phyloP scores from a whole-genome alignment of 805 yeast species.

The Saccharomycopsis synnaedendra region DNA sequence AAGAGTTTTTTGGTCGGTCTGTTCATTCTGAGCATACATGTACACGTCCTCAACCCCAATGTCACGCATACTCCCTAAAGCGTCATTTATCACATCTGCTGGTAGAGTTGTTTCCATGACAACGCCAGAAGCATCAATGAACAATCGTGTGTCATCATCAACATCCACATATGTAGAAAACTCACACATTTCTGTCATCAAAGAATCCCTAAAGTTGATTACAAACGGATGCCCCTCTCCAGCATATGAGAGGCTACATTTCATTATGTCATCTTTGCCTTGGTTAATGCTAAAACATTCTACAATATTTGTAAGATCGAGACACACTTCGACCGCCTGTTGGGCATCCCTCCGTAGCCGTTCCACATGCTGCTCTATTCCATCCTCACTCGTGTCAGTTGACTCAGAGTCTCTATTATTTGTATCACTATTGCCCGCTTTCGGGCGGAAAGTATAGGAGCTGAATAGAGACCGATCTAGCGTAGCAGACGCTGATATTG shows the following conservation, averaged over 20 bases:
- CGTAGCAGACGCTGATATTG: slow-evolving; percentile 25
- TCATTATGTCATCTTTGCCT: slow-evolving; percentile 22
- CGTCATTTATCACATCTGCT: slow-evolving; percentile 41
- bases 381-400: slow-evolving; percentile 5
- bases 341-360: slow-evolving; percentile 9
- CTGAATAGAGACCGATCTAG: slow-evolving; percentile 27
- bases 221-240: slow-evolving; percentile 44
- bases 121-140: slow-evolving; percentile 32
- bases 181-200: slow-evolving; percentile 46
- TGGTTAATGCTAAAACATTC: slow-evolving; percentile 36
- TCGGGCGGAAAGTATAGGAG: slow-evolving; percentile 21
- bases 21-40: slow-evolving; percentile 28
- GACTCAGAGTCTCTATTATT: slow-evolving; percentile 16
- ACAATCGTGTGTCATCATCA: slow-evolving; percentile 23
- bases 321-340: slow-evolving; percentile 23
- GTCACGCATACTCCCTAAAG: slow-evolving; percentile 45
- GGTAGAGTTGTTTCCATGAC: slow-evolving; percentile 40
- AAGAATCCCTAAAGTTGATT: slow-evolving; percentile 41
- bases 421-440: slow-evolving; percentile 7
- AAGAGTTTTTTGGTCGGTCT: slow-evolving; percentile 20
- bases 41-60: slow-evolving; percentile 40
- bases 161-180: slow-evolving; percentile 33
- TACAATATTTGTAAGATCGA: slow-evolving; percentile 35
- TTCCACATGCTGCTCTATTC: slow-evolving; percentile 3
- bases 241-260: slow-evolving; percentile 37